Evolutionary conservation across 2,329 filamentous ascomycete genomes (phyloP), one percentile per base, ranked within the genome.

Genomic region (Colletotrichum ledebouriae): DNA sequence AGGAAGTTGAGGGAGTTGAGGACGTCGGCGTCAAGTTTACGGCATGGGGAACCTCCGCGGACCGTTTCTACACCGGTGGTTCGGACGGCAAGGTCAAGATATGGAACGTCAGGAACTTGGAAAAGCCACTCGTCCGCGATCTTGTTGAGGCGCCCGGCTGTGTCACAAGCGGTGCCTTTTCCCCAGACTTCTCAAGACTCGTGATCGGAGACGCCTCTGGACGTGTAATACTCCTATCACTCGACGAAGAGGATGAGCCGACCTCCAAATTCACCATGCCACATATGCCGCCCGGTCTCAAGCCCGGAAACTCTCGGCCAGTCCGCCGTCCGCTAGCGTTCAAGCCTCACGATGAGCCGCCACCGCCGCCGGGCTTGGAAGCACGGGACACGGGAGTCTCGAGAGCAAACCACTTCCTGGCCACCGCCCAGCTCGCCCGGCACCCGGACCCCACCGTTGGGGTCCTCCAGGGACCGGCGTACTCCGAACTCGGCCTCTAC

Each of bases 21-120:
- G 89, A 90, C 66, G 85, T 86, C 0, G 89, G 89, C 2, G 86
- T 90, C 47, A 90, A 90, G 73, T 90, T 91, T 71, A 85, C 84
- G 0, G 84, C 87, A 4, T 91, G 88, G 89, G 88, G 87, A 1
- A 82, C 79, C 15, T 85, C 84, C 0, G 75, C 80, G 0, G 86
- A 89, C 62, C 82, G 88, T 0, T 83, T 91, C 49, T 91, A 90
- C 71, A 90, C 88, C 0, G 89, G 88, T 1, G 87, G 86, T 0
- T 90, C 88, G 1, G 89, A 91, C 69, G 89, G 89, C 1, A 80
- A 86, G 0, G 81, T 91, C 15, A 90, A 88, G 68, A 86, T 87
- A 2, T 91, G 89, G 89, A 87, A 90, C 70, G 77, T 90, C 9
- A 84, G 86, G 10, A 79, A 80, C 50, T 73, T 57, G 58, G 77